phyloP scores from a whole-genome alignment of 2,329 filamentous ascomycete species.

The Pseudodiploospora longispora region DNA sequence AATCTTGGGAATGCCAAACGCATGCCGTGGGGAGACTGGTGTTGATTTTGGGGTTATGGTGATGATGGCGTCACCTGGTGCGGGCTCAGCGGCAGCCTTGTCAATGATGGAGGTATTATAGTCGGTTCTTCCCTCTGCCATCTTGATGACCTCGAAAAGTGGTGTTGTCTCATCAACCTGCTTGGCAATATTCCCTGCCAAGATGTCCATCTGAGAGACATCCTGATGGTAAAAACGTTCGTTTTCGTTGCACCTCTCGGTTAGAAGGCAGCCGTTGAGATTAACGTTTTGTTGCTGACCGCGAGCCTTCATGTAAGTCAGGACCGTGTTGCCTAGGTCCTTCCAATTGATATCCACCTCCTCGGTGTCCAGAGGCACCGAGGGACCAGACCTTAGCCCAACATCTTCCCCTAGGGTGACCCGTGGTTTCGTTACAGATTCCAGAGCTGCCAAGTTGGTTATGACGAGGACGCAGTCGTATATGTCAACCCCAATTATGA shows the following conservation, averaged over 20 bases:
- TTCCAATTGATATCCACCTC: slow-evolving; percentile 45
- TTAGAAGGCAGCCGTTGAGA: slow-evolving; percentile 48
- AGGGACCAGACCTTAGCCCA: slow-evolving; percentile 66
- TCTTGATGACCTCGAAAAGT: slow-evolving; percentile 76
- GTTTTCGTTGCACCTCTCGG: slow-evolving; percentile 51
- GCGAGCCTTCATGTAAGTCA: slow-evolving; percentile 51
- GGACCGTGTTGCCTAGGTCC: slow-evolving; percentile 45
- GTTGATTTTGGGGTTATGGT: slow-evolving; percentile 33
- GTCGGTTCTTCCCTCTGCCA: slow-evolving; percentile 74
- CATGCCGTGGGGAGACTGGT: slow-evolving; percentile 31
- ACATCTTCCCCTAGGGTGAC: slow-evolving; percentile 79
- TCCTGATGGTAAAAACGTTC: slow-evolving; percentile 47
- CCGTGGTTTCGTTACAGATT: slow-evolving; percentile 72
- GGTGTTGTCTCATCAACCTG: slow-evolving; percentile 46
- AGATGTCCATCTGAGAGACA: slow-evolving; percentile 46
- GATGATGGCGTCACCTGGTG: slow-evolving; percentile 65
- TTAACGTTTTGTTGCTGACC: slow-evolving; percentile 48
- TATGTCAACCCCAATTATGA: slow-evolving; percentile 85
- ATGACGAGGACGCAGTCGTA: slow-evolving; percentile 95
- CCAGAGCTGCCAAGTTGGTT: slow-evolving; percentile 75
- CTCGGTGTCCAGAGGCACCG: slow-evolving; percentile 46
- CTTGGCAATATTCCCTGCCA: slow-evolving; percentile 48
- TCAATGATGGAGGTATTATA: slow-evolving; percentile 62
- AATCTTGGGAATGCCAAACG: slow-evolving; percentile 69
- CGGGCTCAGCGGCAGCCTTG: slow-evolving; percentile 53